phyloP scores from a whole-genome alignment of 163 green algal species.

The Chloroidium sp. region DNA sequence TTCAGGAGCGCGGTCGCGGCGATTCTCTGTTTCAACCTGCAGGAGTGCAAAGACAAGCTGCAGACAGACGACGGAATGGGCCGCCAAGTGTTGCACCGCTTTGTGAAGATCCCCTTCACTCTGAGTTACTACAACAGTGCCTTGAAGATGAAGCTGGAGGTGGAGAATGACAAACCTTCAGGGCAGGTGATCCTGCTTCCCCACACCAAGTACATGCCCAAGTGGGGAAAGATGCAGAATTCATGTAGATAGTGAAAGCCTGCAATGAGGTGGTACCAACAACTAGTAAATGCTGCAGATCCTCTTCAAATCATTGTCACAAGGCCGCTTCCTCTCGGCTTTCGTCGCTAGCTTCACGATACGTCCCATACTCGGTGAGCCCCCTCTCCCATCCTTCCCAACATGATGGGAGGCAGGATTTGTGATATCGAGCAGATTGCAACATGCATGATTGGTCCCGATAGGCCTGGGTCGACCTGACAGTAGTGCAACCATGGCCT shows the following conservation, averaged over 20 bases:
- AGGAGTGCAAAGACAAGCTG: neutral
- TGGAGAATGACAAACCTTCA: neutral
- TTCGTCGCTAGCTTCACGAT: neutral
- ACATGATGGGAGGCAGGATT: no score
- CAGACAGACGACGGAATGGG: neutral
- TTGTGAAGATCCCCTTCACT: neutral
- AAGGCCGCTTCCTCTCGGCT: neutral
- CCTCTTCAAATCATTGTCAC: neutral
- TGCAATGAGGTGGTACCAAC: no score
- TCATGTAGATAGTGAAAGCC: no score
- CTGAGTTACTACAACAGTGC: neutral
- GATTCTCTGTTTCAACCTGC: neutral
- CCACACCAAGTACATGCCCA: no score
- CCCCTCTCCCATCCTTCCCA: no score
- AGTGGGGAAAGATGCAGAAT: no score
- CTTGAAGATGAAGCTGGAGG: neutral
- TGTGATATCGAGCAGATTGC: no score
- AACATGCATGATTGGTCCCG: no score
- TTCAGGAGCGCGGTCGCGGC: no score
- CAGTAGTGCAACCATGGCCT: no score
- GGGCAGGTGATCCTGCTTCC: neutral
- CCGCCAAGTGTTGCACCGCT: neutral
- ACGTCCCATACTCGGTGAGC: neutral
- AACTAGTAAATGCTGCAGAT: neutral
- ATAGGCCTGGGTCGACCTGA: no score